phyloP scores from a whole-genome alignment of 257 asterid species.

The Petunia axillaris region DNA sequence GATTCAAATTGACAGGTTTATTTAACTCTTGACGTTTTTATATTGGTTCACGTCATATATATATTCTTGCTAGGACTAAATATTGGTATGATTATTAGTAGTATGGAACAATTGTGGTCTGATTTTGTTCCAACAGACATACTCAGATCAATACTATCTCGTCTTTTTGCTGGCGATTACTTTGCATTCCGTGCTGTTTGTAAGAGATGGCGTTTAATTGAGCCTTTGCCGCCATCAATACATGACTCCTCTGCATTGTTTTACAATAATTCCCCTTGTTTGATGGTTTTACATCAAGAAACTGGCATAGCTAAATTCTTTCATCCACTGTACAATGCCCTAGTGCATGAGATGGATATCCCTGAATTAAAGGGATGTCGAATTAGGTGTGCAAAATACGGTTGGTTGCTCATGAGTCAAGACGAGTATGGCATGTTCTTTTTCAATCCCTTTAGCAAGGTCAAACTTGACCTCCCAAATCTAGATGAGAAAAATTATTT shows the following conservation, averaged over 20 bases:
- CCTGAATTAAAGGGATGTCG: not conserved
- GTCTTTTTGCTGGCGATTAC: not conserved
- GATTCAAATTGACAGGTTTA: too few relatives aligned
- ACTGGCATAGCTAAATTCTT: not conserved
- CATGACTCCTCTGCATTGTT: too few relatives aligned
- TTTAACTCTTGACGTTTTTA: too few relatives aligned
- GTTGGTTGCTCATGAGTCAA: slow-evolving; percentile 1
- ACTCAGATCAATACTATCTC: not conserved
- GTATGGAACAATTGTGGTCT: not conserved
- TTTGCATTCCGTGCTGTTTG: not conserved
- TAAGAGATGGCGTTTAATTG: not conserved
- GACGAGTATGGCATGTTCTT: not conserved
- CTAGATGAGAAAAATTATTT: too few relatives aligned
- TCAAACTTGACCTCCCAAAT: too few relatives aligned
- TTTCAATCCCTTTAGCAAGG: too few relatives aligned
- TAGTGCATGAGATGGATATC: not conserved
- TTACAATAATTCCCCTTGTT: not conserved
- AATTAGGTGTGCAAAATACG: not conserved
- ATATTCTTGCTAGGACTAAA: not conserved
- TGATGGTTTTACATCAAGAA: not conserved
- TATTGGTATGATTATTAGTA: not conserved
- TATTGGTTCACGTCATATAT: too few relatives aligned
- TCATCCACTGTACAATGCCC: not conserved
- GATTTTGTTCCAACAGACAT: not conserved
- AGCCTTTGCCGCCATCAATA: not conserved